Conservation (phyloP, 768 basidiomycete genomes). For the Panellus pusillus region DNA sequence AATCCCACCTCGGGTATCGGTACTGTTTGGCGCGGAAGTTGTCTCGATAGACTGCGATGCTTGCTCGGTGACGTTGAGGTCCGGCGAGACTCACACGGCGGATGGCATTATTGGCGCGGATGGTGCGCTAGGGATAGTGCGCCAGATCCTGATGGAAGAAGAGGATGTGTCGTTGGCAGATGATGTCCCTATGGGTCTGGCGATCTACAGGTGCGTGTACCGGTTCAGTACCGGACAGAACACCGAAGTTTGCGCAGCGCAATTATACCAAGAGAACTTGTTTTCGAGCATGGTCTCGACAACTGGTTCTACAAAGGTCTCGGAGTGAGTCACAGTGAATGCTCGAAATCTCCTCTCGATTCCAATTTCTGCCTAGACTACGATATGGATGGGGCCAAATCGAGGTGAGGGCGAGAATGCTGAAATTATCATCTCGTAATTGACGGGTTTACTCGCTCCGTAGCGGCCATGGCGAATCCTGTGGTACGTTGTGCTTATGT, state of each 20-base stretch:
- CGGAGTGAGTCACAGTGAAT: neutral
- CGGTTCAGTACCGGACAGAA: no score
- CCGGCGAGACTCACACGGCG: neutral
- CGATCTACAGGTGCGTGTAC: neutral
- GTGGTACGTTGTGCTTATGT: no score
- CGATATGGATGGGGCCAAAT: no score
- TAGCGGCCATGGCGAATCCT: no score
- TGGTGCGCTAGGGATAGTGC: neutral
- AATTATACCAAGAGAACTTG: neutral
- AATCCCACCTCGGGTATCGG: neutral
- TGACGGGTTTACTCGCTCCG: no score
- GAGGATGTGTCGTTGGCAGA: neutral
- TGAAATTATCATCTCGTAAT: no score
- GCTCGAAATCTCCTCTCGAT: no score
- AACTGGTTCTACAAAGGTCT: neutral
- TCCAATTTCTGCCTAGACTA: no score
- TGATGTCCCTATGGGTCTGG: neutral
- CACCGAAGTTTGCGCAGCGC: neutral
- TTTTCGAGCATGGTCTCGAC: neutral
- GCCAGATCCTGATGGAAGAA: neutral
- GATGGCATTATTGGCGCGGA: slow-evolving; percentile 9
- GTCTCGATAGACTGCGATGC: neutral
- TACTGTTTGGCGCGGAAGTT: slow-evolving; percentile 1
- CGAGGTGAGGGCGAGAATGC: no score
- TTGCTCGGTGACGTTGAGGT: slow-evolving; percentile 1